Conservation (phyloP, 1,284 basidiomycete species). For the Microbotryomycetes sp. region DNA sequence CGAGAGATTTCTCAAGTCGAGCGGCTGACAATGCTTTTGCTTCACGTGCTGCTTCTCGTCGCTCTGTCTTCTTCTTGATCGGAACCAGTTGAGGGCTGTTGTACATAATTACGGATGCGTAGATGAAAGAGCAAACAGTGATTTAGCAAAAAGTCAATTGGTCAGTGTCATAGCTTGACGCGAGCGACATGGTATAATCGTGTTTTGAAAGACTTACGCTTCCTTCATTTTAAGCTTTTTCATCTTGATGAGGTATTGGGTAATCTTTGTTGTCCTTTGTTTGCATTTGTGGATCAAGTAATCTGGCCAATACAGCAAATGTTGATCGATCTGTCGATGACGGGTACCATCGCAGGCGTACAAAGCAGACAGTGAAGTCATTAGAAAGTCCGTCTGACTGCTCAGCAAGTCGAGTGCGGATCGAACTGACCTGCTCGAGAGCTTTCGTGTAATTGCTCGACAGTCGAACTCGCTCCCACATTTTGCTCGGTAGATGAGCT, state of each 20-base stretch:
- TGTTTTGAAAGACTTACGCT: slow-evolving; percentile 64
- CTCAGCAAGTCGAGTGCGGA: not conserved
- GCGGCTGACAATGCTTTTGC: slow-evolving; percentile 91
- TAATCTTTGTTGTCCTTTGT: slow-evolving; percentile 97
- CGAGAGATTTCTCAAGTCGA: slow-evolving; percentile 87
- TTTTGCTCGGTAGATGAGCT: slow-evolving; percentile 86
- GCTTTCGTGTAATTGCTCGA: slow-evolving; percentile 93
- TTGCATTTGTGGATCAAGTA: slow-evolving; percentile 98
- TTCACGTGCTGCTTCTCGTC: slow-evolving; percentile 88
- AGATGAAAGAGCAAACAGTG: slow-evolving; percentile 10
- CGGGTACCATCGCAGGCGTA: not conserved
- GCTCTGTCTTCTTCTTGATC: slow-evolving; percentile 94
- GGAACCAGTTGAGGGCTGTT: slow-evolving; percentile 82
- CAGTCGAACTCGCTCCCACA: slow-evolving; percentile 95
- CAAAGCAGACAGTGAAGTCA: not conserved
- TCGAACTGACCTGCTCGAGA: slow-evolving; percentile 67
- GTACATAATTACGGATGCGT: not conserved
- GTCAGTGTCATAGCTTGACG: slow-evolving; percentile 5
- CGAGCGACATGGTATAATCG: not conserved
- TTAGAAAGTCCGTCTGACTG: not conserved
- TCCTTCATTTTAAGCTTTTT: slow-evolving; percentile 79
- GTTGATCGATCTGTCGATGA: slow-evolving; percentile 71
- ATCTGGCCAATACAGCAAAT: slow-evolving; percentile 95
- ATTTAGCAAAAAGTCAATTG: too few species aligned
- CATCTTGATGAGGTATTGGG: slow-evolving; percentile 99